Evolutionary conservation across 345 rosid species (phyloP).

Genomic region (Euphorbia pulcherrima): DNA sequence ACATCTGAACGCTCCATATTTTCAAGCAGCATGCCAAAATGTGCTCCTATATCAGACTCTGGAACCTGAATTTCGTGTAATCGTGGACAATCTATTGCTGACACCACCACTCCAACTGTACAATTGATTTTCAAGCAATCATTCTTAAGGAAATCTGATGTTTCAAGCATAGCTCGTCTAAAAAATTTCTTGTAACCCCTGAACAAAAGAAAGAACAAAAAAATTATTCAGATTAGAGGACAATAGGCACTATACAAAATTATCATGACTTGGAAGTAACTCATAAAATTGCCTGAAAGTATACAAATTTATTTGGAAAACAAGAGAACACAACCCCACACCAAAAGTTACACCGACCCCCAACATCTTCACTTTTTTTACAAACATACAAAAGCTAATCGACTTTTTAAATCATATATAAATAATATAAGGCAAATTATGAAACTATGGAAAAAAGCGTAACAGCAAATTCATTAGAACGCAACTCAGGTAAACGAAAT

Average conservation of each 20-base stretch:
- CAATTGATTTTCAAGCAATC: constrained; percentile 66
- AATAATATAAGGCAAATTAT: neutral
- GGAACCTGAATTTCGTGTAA: constrained; percentile 53
- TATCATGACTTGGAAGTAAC: neutral
- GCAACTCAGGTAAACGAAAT: neutral
- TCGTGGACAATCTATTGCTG: constrained; percentile 42
- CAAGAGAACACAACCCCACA: neutral
- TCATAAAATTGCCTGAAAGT: neutral
- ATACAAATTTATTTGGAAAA: neutral
- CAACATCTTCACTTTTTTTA: neutral
- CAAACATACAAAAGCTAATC: neutral
- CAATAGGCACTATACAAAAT: neutral
- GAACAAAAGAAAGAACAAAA: constrained; percentile 12
- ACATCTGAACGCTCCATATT: constrained; percentile 56
- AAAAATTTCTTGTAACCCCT: constrained; percentile 83
- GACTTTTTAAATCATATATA: neutral
- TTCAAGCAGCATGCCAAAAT: constrained; percentile 56
- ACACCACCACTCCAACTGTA: constrained; percentile 66
- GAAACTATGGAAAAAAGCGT: neutral
- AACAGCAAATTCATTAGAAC: neutral
- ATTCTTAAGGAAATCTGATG: constrained; percentile 60
- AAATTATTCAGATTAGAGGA: neutral
- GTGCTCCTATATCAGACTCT: constrained; percentile 54
- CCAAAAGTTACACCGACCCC: neutral
- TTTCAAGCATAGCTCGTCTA: constrained; percentile 56